Percentiles rank a stretch among this genome's conserved stretches.
These are phyloP conservation scores for Teratosphaeria pseudoeucalypti DNA, from an alignment of 2,329 filamentous ascomycete genomes.

Conservation along the genomic window DNA sequence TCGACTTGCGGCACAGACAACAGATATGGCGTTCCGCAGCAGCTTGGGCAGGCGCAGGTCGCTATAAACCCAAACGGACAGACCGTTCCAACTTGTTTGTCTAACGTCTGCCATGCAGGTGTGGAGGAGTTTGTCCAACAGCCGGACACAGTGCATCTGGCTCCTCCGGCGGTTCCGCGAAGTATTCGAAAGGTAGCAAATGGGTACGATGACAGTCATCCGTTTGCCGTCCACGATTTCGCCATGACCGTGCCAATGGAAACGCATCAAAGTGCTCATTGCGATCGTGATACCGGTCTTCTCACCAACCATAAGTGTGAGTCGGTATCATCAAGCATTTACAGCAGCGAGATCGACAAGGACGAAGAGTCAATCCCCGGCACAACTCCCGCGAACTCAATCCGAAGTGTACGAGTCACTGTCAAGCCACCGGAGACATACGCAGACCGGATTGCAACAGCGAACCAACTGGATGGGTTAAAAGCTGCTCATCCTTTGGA, in stretches of 20 bases:
- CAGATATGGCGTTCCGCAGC: neutral
- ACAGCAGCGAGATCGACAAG: neutral
- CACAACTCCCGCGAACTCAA: neutral
- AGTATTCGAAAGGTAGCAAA: neutral
- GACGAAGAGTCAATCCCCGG: neutral
- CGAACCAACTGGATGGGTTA: conserved; percentile 13
- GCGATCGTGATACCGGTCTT: neutral
- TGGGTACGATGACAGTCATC: neutral
- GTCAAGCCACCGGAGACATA: neutral
- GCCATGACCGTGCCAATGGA: neutral
- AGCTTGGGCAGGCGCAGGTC: neutral
- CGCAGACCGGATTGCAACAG: conserved; percentile 12
- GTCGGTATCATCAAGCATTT: neutral
- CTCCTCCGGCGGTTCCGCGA: neutral
- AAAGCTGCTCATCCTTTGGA: conserved; percentile 14
- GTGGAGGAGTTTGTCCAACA: neutral
- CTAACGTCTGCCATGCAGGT: neutral
- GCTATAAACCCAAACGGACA: neutral
- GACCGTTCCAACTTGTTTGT: neutral
- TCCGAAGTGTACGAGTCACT: neutral
- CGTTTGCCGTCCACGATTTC: neutral
- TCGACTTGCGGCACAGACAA: neutral
- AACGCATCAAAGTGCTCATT: neutral
- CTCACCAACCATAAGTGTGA: neutral
- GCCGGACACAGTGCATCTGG: neutral